phyloP scores from a whole-genome alignment of 2,329 filamentous ascomycete species.

The Talaromyces rugulosus region DNA sequence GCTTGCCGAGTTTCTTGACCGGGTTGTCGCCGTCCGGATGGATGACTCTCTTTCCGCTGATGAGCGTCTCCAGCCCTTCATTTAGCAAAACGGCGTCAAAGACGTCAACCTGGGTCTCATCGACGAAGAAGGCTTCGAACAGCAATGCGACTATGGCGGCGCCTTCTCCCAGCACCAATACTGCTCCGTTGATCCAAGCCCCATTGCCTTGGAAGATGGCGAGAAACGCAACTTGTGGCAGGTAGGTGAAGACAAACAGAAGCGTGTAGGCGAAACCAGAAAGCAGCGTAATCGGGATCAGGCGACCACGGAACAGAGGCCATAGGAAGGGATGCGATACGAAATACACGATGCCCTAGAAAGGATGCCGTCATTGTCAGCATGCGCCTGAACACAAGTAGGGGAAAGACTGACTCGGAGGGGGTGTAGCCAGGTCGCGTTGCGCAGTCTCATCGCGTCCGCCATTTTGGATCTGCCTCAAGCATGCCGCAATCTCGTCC shows the following conservation, averaged over 20 bases:
- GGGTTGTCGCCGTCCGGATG: conserved; percentile 66
- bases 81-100: conserved; percentile 85
- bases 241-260: conserved; percentile 81
- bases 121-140: conserved; percentile 78
- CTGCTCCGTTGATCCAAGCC: conserved; percentile 85
- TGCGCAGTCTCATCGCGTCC: conserved; percentile 12
- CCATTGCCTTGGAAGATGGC: conserved; percentile 80
- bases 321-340: conserved; percentile 71
- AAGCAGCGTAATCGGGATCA: conserved; percentile 76
- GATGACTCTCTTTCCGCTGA: conserved; percentile 62
- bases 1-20: conserved; percentile 77
- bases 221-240: conserved; percentile 85
- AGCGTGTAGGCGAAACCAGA: conserved; percentile 79
- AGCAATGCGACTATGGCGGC: conserved; percentile 60
- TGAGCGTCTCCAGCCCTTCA: conserved; percentile 64
- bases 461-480: not conserved
- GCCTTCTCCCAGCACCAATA: conserved; percentile 71
- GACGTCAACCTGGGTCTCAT: conserved; percentile 72
- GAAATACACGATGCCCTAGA: conserved; percentile 78
- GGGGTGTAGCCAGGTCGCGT: conserved; percentile 46
- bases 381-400: not conserved
- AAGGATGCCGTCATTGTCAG: conserved; percentile 24
- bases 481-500: not conserved
- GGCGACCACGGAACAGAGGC: conserved; percentile 70
- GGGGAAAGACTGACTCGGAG: conserved; percentile 35